Percentiles rank a stretch among this genome's conserved stretches.
Conservation (phyloP, 352 stramenopile species). For the Pythium oligandrum region DNA sequence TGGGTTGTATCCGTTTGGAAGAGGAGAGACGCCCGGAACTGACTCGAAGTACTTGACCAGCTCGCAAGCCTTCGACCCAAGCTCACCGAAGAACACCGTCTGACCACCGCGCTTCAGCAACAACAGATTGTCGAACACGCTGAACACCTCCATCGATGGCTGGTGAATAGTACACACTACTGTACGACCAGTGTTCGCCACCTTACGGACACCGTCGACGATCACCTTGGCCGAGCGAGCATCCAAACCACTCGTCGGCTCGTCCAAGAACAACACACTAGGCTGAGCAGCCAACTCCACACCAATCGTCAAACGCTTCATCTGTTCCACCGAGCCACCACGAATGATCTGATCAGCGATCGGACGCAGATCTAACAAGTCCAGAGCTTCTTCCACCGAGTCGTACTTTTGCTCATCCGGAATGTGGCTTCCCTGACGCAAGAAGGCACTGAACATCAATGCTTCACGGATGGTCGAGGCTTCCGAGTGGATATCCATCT, state of each 20-base stretch:
- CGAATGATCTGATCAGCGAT: slow-evolving; percentile 37
- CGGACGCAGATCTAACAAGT: slow-evolving; percentile 21
- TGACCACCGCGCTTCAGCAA: slow-evolving; percentile 19
- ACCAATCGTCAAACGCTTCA: slow-evolving; percentile 50
- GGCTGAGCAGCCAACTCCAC: slow-evolving; percentile 73
- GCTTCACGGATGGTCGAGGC: slow-evolving; percentile 82
- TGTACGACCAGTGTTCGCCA: slow-evolving; percentile 38
- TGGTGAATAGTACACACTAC: slow-evolving; percentile 24
- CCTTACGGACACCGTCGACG: slow-evolving; percentile 77
- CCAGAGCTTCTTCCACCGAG: slow-evolving; percentile 36
- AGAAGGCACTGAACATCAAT: slow-evolving; percentile 76
- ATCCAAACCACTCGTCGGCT: slow-evolving; percentile 85
- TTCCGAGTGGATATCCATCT: slow-evolving; percentile 78
- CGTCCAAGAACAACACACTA: slow-evolving; percentile 73
- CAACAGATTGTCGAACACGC: slow-evolving; percentile 21
- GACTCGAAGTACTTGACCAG: slow-evolving; percentile 43
- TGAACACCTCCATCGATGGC: slow-evolving; percentile 21
- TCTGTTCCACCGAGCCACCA: slow-evolving; percentile 33
- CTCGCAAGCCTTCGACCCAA: slow-evolving; percentile 11
- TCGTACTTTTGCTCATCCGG: slow-evolving; percentile 23
- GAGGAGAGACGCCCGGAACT: slow-evolving; percentile 32
- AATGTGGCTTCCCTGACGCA: slow-evolving; percentile 36
- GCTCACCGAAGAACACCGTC: slow-evolving; percentile 22
- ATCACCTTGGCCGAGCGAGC: slow-evolving; percentile 71
- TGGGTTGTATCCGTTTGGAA: slow-evolving; percentile 32